Evolutionary conservation across 2,329 filamentous ascomycete genomes (phyloP), one percentile per base, ranked within the genome.

Genomic region (Diaporthe sp.): DNA sequence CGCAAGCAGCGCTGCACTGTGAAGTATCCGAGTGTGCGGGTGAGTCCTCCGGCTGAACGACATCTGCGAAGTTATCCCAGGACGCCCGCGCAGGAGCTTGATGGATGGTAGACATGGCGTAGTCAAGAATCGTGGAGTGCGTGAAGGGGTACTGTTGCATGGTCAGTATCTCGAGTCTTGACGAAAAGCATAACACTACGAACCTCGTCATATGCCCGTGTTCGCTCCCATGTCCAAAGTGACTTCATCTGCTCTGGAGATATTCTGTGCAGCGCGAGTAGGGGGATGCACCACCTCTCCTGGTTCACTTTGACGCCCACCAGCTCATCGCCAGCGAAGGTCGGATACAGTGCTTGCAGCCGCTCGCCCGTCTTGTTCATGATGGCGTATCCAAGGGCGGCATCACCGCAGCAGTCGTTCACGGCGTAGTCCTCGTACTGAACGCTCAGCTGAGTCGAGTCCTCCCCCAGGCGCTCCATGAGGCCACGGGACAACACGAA

Each of bases 371-470:
- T 65, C 61, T 50, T 47, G 61, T 65, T 35, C 61, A 50, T 50
- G 27, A 65, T 50, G 2, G 61, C 61, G 42, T 65, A 65, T 0
- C 61, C 59, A 10, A 65, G 42, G 1, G 42, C 61, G 42, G 42
- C 42, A 5, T 65, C 61, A n/a, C 42, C 61, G 8, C 61, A 65
- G 19, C 42, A 65, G 61, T 65, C 61, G 15, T 65, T 65, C 17
- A 4, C 42, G 42, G 42, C 61, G 25, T 65, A 50, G 3, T 50
- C 27, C 42, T 65, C 9, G 42, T 50, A 65, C 1, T 13, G 42
- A 3, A 25, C 19, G 42, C 42, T 65, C 10, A 65, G 19, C 7
- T 35, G 17, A 2, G 59, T 65, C 17, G 59, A 63, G 27, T n/a
- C 59, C 5, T 7, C 39, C 59, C n/a, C 9, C 42, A 65, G 8